Evolutionary conservation across 371 early-diverging fungal genomes (phyloP).

Genomic region (Phascolomyces articulosus): DNA sequence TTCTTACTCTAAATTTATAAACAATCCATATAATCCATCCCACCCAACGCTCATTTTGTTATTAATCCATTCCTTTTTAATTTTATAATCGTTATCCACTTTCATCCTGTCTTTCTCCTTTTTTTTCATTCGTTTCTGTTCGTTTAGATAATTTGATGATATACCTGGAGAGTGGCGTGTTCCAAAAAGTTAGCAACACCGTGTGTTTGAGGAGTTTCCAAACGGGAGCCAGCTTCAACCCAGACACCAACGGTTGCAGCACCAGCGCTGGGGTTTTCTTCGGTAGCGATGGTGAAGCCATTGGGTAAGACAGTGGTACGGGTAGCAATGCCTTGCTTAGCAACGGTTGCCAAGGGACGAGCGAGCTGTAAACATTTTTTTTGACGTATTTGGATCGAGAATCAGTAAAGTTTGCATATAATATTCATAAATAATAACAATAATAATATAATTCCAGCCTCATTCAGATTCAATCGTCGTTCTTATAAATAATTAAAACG

Average conservation of each 20-base stretch:
- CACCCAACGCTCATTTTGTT: background rate
- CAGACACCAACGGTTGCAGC: conserved; percentile 96
- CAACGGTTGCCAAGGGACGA: conserved; percentile 26
- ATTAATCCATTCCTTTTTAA: background rate
- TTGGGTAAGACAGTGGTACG: conserved; percentile 82
- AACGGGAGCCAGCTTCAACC: conserved; percentile 93
- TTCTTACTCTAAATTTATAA: conserved; percentile 18
- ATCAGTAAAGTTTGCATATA: background rate
- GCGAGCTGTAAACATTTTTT: conserved; percentile 13
- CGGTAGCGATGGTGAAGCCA: conserved; percentile 92
- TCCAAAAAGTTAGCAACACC: conserved; percentile 95
- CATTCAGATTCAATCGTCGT: background rate
- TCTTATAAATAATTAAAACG: no score
- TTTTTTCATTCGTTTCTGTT: background rate
- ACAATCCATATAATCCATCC: no score
- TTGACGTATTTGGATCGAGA: background rate
- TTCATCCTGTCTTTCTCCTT: background rate
- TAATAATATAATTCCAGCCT: background rate
- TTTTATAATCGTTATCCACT: background rate
- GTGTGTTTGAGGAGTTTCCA: conserved; percentile 84
- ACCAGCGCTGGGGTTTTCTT: conserved; percentile 81
- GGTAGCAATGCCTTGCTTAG: conserved; percentile 51
- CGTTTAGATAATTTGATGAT: background rate
- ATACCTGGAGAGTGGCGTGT: conserved; percentile 94
- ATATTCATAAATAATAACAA: background rate